Percentiles rank a stretch among this genome's conserved stretches.
Conservation (phyloP, 1,284 basidiomycete genomes). For the Moniliophthora roreri region DNA sequence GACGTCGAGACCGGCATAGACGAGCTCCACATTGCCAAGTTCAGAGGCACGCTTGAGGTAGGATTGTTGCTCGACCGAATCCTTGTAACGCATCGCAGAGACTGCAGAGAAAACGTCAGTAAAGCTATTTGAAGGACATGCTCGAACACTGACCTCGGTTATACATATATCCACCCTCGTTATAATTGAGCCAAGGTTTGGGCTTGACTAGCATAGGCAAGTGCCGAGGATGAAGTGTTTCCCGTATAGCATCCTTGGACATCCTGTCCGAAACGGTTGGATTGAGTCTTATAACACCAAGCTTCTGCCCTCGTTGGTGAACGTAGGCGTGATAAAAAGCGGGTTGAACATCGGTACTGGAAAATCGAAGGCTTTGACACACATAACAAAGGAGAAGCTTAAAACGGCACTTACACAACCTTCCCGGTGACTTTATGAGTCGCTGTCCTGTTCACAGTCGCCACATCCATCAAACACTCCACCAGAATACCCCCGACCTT, state of each 20-base stretch:
- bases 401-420: conserved; percentile 44
- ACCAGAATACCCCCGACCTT: conserved; percentile 85
- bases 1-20: conserved; percentile 89
- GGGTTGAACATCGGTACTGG: conserved; percentile 79
- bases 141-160: conserved; percentile 57
- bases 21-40: conserved; percentile 78
- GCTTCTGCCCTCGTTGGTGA: conserved; percentile 88
- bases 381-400: background rate
- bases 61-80: conserved; percentile 82
- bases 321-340: conserved; percentile 95
- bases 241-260: conserved; percentile 74
- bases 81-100: conserved; percentile 90
- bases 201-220: conserved; percentile 96
- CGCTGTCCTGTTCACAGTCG: conserved; percentile 71
- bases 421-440: conserved; percentile 58
- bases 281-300: conserved; percentile 91
- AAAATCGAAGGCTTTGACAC: conserved; percentile 11
- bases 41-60: conserved; percentile 81
- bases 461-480: conserved; percentile 82
- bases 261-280: conserved; percentile 78
- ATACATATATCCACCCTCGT: conserved; percentile 85
- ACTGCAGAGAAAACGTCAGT: conserved; percentile 35
- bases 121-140: background rate
- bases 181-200: conserved; percentile 80
- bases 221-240: conserved; percentile 88